Evolutionary conservation across 345 rosid genomes (phyloP).

Genomic region (Hibiscus syriacus): DNA sequence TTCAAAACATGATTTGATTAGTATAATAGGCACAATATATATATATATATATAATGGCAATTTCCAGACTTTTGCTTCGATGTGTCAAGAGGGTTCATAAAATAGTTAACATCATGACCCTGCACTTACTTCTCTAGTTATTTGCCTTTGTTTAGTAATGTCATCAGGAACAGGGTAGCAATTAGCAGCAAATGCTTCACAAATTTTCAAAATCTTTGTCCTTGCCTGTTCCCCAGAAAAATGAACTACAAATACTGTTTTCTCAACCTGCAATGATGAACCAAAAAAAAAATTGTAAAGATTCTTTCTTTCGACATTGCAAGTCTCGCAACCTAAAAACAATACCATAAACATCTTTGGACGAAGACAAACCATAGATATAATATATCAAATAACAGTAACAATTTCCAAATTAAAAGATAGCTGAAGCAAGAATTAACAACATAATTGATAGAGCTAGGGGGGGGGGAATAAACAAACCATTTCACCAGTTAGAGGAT

Average conservation of each 20-base stretch:
- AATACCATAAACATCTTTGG: conserved; percentile 7
- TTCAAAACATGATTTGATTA: conserved; percentile 1
- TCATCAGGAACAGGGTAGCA: conserved; percentile 96
- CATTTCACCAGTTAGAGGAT: conserved; percentile 81
- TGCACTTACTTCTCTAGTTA: conserved; percentile 78
- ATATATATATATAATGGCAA: not conserved
- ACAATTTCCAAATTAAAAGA: conserved; percentile 2
- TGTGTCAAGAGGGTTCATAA: conserved; percentile 1
- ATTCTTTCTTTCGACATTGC: not conserved
- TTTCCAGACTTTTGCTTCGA: not conserved
- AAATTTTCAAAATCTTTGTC: conserved; percentile 73
- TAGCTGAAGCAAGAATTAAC: conserved; percentile 8
- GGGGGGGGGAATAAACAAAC: conserved; percentile 36
- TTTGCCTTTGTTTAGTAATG: conserved; percentile 74
- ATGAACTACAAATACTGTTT: conserved; percentile 78
- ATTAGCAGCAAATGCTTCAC: conserved; percentile 96
- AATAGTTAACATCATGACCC: conserved; percentile 6
- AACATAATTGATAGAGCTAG: conserved; percentile 1
- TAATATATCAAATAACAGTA: not conserved
- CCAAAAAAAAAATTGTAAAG: conserved; percentile 7
- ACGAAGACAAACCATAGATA: not conserved
- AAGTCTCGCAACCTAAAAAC: not conserved
- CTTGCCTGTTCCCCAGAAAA: conserved; percentile 99
- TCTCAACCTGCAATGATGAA: conserved; percentile 57
- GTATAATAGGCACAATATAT: not conserved